Evolutionary conservation across 139 green algal species (phyloP).

Genomic region (Coccomyxa sp.): DNA sequence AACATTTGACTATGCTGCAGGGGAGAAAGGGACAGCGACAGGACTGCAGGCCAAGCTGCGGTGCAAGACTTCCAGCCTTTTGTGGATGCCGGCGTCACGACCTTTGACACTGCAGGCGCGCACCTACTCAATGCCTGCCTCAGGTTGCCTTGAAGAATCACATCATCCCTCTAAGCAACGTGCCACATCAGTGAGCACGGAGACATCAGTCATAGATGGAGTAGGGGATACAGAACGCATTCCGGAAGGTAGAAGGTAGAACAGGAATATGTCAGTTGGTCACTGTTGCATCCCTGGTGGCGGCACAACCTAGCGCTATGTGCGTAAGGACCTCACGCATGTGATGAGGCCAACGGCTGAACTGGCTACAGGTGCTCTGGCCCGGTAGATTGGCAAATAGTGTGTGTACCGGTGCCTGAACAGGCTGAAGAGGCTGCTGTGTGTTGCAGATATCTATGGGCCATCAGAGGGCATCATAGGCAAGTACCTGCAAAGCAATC

Average conservation of each 20-base stretch:
- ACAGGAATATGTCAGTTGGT: no score
- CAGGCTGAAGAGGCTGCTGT: neutral
- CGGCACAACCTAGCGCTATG: no score
- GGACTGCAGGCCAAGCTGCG: constrained; percentile 59
- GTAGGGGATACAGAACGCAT: no score
- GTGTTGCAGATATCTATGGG: constrained; percentile 3
- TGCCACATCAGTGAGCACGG: no score
- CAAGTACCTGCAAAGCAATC: constrained; percentile 7
- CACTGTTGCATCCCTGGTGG: no score
- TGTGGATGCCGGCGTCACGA: constrained; percentile 48
- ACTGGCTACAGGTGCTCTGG: neutral
- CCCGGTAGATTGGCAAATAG: neutral
- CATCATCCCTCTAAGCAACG: no score
- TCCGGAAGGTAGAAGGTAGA: no score
- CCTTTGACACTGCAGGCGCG: constrained; percentile 67
- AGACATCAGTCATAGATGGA: no score
- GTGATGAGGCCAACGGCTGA: no score
- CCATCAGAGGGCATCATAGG: constrained; percentile 77
- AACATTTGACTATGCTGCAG: neutral
- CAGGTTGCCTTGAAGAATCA: no score
- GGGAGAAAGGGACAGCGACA: constrained; percentile 59
- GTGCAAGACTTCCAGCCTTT: constrained; percentile 64
- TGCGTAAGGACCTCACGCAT: no score
- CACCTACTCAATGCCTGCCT: no score
- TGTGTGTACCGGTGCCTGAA: neutral